Evolutionary conservation across 129 eudicot genomes (phyloP).

Genomic region (Arctium lappa): DNA sequence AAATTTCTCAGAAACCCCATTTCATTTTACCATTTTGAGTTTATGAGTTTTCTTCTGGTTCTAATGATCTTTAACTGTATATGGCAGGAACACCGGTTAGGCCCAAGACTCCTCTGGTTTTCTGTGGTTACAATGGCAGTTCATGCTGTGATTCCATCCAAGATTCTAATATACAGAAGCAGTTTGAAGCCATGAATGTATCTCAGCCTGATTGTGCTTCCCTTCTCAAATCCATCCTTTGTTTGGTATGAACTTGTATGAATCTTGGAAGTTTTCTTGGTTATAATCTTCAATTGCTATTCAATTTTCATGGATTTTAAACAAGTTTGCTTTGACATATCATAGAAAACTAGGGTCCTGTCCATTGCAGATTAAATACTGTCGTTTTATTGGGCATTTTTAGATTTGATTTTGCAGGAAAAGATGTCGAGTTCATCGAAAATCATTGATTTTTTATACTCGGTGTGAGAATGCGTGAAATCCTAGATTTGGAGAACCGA

Average conservation of each 20-base stretch:
- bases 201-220: conserved; percentile 46
- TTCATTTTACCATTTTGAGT: background rate
- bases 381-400: background rate
- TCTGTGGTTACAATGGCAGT: conserved; percentile 39
- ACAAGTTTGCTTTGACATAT: background rate
- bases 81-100: conserved; percentile 31
- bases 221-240: conserved; percentile 41
- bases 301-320: too few species aligned
- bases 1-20: background rate
- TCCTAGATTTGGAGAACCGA: too few species aligned
- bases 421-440: too few species aligned
- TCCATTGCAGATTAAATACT: too few species aligned
- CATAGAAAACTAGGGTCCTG: background rate
- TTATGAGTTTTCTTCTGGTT: background rate
- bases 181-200: conserved; percentile 40
- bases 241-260: conserved; percentile 34
- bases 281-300: background rate
- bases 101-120: conserved; percentile 27
- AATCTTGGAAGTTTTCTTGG: background rate
- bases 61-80: conserved; percentile 8
- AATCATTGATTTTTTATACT: too few species aligned
- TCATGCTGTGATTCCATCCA: conserved; percentile 39
- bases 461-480: too few species aligned
- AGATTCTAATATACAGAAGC: conserved; percentile 34
- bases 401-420: background rate